Conservation (phyloP, 805 yeast species). For the Candida hispaniensis region DNA sequence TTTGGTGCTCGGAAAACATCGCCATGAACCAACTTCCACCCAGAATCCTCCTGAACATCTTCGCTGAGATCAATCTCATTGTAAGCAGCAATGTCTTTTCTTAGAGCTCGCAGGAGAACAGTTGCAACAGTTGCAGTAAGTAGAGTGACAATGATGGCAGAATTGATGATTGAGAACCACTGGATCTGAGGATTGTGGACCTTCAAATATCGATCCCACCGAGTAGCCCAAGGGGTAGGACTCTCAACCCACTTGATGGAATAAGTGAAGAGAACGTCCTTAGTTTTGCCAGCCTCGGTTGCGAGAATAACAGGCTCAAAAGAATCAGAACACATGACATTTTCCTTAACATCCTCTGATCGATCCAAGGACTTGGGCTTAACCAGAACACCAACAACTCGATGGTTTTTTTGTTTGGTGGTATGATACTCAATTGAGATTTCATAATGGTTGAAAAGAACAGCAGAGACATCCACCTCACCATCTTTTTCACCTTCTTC, state of each 20-base stretch:
- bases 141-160: slow-evolving; percentile 68
- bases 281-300: slow-evolving; percentile 41
- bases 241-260: slow-evolving; percentile 64
- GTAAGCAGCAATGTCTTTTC: slow-evolving; percentile 75
- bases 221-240: slow-evolving; percentile 84
- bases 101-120: slow-evolving; percentile 65
- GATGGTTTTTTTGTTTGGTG: slow-evolving; percentile 51
- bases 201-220: slow-evolving; percentile 96
- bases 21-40: slow-evolving; percentile 95
- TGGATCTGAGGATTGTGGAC: slow-evolving; percentile 88
- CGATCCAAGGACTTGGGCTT: slow-evolving; percentile 47
- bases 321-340: slow-evolving; percentile 24
- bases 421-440: slow-evolving; percentile 74
- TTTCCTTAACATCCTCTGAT: slow-evolving; percentile 29
- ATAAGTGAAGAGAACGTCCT: slow-evolving; percentile 69
- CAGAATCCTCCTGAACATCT: slow-evolving; percentile 83
- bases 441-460: slow-evolving; percentile 74
- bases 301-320: slow-evolving; percentile 19
- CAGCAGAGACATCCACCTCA: slow-evolving; percentile 37
- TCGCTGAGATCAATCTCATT: slow-evolving; percentile 77
- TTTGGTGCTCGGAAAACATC: slow-evolving; percentile 85
- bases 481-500: slow-evolving; percentile 5
- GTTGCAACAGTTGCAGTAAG: slow-evolving; percentile 71
- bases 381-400: slow-evolving; percentile 87
- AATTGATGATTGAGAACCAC: slow-evolving; percentile 88